These are phyloP conservation scores for Evernia prunastri DNA, from an alignment of 495 filamentous ascomycete genomes.

Conservation along the genomic window DNA sequence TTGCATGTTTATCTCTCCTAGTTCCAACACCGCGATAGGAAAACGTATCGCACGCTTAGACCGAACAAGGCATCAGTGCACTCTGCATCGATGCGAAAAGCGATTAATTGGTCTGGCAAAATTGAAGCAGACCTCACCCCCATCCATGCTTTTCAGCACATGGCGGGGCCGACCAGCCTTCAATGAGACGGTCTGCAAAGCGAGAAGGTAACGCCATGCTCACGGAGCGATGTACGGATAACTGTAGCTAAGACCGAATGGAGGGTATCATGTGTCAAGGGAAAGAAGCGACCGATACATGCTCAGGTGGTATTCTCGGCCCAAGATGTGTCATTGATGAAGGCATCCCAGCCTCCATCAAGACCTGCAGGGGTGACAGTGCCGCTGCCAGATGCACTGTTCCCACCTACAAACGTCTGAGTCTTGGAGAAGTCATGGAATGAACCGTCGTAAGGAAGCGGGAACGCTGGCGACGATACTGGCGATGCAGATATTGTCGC, in stretches of 20 bases:
- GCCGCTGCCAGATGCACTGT: slow-evolving; percentile 26
- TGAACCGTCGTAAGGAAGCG: slow-evolving; percentile 19
- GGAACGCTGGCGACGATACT: slow-evolving; percentile 17
- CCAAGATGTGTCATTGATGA: slow-evolving; percentile 28
- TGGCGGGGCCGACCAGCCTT: not conserved
- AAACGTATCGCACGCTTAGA: not conserved
- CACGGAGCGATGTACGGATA: slow-evolving; percentile 2
- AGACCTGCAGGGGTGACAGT: slow-evolving; percentile 26
- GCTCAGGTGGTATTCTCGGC: slow-evolving; percentile 24
- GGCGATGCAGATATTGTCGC: slow-evolving; percentile 17
- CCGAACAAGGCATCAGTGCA: not conserved
- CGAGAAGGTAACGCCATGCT: slow-evolving; percentile 5
- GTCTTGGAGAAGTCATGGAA: slow-evolving; percentile 23
- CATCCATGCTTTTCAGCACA: not conserved
- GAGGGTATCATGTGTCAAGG: slow-evolving; percentile 7
- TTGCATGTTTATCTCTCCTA: not conserved
- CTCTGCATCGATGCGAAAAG: not conserved
- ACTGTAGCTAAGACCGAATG: not conserved
- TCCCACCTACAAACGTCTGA: slow-evolving; percentile 12
- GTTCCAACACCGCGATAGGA: not conserved
- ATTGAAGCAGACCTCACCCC: not conserved
- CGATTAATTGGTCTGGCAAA: not conserved
- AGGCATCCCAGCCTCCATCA: slow-evolving; percentile 28
- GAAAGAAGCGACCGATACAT: not conserved
- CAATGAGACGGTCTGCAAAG: not conserved